Base-by-base conservation (phyloP, 2,329 filamentous ascomycete species). In the Hymenoscyphus occultus region DNA sequence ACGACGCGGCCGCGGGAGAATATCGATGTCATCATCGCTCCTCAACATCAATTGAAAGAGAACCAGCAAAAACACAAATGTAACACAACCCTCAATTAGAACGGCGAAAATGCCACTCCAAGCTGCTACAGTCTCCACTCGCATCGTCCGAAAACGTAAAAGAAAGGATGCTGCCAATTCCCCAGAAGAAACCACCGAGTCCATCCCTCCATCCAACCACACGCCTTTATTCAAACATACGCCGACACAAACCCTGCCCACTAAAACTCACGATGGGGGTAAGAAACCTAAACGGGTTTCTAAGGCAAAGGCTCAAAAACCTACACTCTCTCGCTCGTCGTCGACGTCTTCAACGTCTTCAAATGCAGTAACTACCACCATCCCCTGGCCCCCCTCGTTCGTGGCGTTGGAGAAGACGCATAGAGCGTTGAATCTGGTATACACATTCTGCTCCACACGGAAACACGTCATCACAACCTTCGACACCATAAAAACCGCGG, bases 381-480 rank as follows among this genome's bases (percentile, higher is more conserved):
- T 75, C 12, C 70, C 73, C 54, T 97, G 94, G 93, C 93, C 93
- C 0, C 82, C 86, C 1, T 81, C 84, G 57, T 91, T 98, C 76
- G 89, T 86, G 64, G 80, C 82, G 54, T 82, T 98, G 9, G 87
- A 90, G 32, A 88, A 89, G 75, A 90, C 89, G 0, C 91, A 98
- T 75, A 86, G 88, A 67, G 94, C 95, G 1, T 79, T 99, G 66
- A 99, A 97, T 72, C 80, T 98, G 1, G 92, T 98, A 0, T 97
- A 92, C 72, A 98, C 95, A 0, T 98, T 99, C 75, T 96, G 92
- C 79, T 95, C 89, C 75, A 94, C 94, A 0, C 88, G 95, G 57
- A 97, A 96, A 75, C 91, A 98, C 72, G 83, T 98, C 35, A 88
- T 91, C 0, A 98, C 95, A 0, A 97, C 94, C 0, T 92, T 97